Percentiles rank a stretch among this genome's conserved stretches.
Evolutionary conservation across 176 grass and related monocot genomes (phyloP).

Genomic region (Carex littledalei): DNA sequence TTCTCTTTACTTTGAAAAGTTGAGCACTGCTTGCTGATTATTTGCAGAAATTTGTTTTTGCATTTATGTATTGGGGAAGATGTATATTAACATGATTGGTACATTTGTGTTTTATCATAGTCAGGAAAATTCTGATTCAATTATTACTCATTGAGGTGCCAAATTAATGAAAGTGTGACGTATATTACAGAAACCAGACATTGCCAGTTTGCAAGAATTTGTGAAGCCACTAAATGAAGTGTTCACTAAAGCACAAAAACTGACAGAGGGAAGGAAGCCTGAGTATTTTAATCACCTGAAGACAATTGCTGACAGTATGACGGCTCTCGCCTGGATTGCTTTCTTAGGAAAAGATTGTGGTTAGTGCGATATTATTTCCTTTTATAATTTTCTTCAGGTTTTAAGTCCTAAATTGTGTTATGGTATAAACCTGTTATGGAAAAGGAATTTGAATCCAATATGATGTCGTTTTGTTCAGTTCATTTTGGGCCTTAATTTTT

Average conservation of each 20-base stretch:
- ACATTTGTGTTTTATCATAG: background rate
- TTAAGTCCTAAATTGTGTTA: constrained; percentile 1
- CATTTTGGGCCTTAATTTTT: background rate
- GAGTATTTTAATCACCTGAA: constrained; percentile 97
- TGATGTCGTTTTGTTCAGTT: background rate
- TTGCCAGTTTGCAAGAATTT: constrained; percentile 55
- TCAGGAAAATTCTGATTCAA: background rate
- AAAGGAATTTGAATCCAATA: background rate
- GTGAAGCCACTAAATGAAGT: constrained; percentile 75
- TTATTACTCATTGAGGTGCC: background rate
- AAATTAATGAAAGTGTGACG: background rate
- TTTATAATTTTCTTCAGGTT: background rate
- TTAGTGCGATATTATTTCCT: constrained; percentile 30
- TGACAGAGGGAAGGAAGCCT: constrained; percentile 87
- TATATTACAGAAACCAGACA: constrained; percentile 70
- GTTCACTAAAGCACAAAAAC: constrained; percentile 45
- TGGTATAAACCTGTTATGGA: background rate
- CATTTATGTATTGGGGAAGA: background rate
- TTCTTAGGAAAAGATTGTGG: constrained; percentile 90
- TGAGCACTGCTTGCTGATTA: background rate
- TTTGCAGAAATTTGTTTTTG: background rate
- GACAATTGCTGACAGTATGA: constrained; percentile 72
- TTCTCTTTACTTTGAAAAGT: background rate
- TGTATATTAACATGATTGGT: background rate
- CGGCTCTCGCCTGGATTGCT: constrained; percentile 83